phyloP scores from a whole-genome alignment of 352 stramenopile genomes.

The Globisporangium megalacanthum region DNA sequence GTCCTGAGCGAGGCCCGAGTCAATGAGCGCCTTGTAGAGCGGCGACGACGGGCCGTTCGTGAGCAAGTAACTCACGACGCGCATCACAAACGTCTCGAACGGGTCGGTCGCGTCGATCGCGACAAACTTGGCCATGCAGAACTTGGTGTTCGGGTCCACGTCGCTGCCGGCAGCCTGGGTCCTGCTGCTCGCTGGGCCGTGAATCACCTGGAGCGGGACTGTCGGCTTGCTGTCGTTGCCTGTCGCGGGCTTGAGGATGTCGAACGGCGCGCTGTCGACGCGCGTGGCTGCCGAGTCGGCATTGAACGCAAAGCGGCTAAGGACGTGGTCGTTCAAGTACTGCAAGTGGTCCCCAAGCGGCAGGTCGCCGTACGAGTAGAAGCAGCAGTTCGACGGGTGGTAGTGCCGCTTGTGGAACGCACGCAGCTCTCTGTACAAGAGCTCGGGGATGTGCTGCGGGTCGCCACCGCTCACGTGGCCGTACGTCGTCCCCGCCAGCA shows the following conservation, averaged over 20 bases:
- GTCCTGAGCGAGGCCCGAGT: constrained; percentile 69
- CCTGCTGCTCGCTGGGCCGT: constrained; percentile 65
- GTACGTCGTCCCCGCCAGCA: constrained; percentile 90
- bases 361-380: constrained; percentile 89
- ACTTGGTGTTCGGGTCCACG: constrained; percentile 73
- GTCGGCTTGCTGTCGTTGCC: neutral
- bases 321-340: constrained; percentile 66
- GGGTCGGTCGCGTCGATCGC: constrained; percentile 59
- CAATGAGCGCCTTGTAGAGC: constrained; percentile 80
- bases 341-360: constrained; percentile 67
- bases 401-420: constrained; percentile 83
- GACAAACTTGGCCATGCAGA: constrained; percentile 68
- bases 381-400: constrained; percentile 86
- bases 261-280: constrained; percentile 41
- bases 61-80: constrained; percentile 72
- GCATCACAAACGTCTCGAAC: constrained; percentile 75
- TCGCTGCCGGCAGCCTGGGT: constrained; percentile 16
- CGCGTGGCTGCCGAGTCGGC: constrained; percentile 38
- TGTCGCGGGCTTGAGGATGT: constrained; percentile 22
- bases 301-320: constrained; percentile 61
- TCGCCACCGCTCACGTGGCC: constrained; percentile 78
- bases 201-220: constrained; percentile 31
- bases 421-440: constrained; percentile 74
- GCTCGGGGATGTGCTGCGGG: constrained; percentile 56
- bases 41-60: constrained; percentile 74